Evolutionary conservation across 2,329 filamentous ascomycete genomes (phyloP), one percentile per base, ranked within the genome.

Genomic region (Plenodomus tracheiphilus): DNA sequence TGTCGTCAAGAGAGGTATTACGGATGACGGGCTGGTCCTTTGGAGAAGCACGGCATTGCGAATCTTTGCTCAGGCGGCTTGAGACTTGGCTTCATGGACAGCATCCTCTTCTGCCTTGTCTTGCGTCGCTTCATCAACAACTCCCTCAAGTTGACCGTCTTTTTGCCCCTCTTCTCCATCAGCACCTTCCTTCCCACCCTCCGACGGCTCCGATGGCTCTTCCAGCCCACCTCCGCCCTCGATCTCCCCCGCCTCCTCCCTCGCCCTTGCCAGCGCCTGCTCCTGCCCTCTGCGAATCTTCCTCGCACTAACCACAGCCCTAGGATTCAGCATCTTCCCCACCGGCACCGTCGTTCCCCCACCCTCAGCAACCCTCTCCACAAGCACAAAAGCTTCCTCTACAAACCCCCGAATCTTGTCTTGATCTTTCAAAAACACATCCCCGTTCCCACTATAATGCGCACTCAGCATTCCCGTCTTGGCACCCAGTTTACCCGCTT

Each of bases 401-500:
- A 65, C 55, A 30, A 66, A 69, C 0, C 49, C 39, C 8, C 51
- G 51, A 20, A 66, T n/a, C 1, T 36, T 38, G 3, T 35, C 30
- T 13, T 56, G 43, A 6, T 58, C 45, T 10, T 50, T 41, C 16
- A 47, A 5, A n/a, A 41, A 16, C n/a, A 2, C 11, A 46, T 58
- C 21, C 25, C 45, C 36, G 17, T 43, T 16, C 6, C n/a, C 34
- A 7, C 10, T 19, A 22, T 49, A 63, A 11, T 61, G 49, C 8
- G 62, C 48, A n/a, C 49, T 47, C 34, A 73, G 40, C 3, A 39
- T 28, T 11, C 56, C 59, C 11, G 58, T 54, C 19, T 58, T 65
- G 3, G 61, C 55, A 9, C 58, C 64, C n/a, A 71, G 7, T 32
- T 65, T 66, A 17, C 68, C 66, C 7, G 58, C 61, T 36, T 69